phyloP scores from a whole-genome alignment of 2,329 filamentous ascomycete species.

The Trichoderma atroviride region DNA sequence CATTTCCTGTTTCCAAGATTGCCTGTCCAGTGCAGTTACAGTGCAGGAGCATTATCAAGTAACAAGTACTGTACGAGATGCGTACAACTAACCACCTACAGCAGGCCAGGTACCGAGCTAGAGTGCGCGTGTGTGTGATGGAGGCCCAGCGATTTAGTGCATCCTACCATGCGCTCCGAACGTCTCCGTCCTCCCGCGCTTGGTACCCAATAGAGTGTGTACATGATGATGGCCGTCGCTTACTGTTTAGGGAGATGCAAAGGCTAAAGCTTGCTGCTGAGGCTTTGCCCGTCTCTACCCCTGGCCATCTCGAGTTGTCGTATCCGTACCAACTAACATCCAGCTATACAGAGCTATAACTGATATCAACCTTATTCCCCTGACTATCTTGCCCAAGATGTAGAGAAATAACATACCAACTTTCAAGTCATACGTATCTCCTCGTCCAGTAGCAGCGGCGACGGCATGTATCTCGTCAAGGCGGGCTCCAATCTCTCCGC shows the following conservation, averaged over 20 bases:
- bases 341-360: too few species aligned
- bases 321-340: neutral
- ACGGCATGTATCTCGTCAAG: neutral
- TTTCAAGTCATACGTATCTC: neutral
- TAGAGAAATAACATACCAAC: neutral
- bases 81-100: neutral
- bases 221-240: neutral
- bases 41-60: neutral
- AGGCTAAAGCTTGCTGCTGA: neutral
- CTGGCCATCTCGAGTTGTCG: neutral
- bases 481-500: conserved; percentile 6
- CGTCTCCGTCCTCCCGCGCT: neutral
- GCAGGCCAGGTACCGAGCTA: neutral
- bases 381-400: neutral
- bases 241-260: neutral
- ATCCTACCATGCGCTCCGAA: neutral
- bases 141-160: neutral
- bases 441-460: neutral
- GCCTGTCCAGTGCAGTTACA: neutral
- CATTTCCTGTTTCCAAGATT: neutral
- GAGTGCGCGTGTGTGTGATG: neutral
- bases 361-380: neutral
- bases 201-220: conserved; percentile 20
- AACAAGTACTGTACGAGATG: neutral
- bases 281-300: neutral